Conservation (phyloP, 78 protist genomes). For the Bodo saltans region DNA sequence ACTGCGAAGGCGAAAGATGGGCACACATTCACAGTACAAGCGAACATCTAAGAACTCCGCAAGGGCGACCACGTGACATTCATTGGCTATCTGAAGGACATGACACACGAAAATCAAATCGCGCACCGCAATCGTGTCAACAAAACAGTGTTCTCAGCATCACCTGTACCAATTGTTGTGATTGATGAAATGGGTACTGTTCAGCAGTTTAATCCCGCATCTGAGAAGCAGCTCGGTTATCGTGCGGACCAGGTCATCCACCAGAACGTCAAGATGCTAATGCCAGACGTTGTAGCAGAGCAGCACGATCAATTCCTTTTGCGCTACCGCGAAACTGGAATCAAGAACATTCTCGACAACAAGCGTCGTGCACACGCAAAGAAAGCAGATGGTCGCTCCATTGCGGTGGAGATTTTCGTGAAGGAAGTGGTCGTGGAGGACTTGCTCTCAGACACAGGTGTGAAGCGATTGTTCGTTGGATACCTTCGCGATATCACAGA, state of each 20-base stretch:
- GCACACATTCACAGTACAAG: not conserved
- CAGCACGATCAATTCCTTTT: constrained; percentile 4
- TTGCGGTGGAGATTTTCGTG: constrained; percentile 13
- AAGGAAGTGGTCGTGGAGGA: not conserved
- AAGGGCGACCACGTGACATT: not conserved
- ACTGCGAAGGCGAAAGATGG: not conserved
- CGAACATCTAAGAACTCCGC: not conserved
- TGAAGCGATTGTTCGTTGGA: not conserved
- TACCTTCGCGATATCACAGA: constrained; percentile 2
- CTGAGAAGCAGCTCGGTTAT: not conserved
- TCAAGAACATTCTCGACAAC: not conserved
- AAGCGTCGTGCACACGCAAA: constrained; percentile 1
- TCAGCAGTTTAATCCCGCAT: constrained; percentile 7
- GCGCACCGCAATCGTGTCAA: not conserved
- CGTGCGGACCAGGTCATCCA: not conserved
- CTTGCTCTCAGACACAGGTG: not conserved
- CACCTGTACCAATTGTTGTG: constrained; percentile 17
- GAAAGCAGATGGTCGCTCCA: not conserved
- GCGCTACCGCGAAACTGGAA: not conserved
- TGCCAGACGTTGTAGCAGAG: not conserved
- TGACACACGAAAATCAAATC: not conserved
- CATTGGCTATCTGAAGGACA: not conserved
- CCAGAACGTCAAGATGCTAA: constrained; percentile 14
- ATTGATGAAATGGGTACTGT: not conserved
- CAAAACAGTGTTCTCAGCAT: not conserved